phyloP scores from a whole-genome alignment of 345 rosid genomes.

The Bretschneidera sinensis region DNA sequence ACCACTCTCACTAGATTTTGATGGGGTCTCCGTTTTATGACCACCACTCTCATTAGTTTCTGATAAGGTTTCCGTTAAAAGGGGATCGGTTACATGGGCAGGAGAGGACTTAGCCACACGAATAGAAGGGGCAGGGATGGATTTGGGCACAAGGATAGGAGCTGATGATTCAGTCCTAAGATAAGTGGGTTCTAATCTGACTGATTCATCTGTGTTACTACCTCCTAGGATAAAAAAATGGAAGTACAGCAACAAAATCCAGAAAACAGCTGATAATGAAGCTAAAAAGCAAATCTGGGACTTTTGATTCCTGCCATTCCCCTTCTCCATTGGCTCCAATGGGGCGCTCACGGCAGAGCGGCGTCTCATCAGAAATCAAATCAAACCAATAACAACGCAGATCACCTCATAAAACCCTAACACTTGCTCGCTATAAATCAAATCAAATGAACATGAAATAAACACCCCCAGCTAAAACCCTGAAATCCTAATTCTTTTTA shows the following conservation, averaged over 20 bases:
- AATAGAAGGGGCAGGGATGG: conserved; percentile 27
- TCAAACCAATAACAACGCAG: conserved; percentile 10
- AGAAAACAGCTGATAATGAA: conserved; percentile 49
- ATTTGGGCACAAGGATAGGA: conserved; percentile 21
- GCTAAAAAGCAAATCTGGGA: conserved; percentile 52
- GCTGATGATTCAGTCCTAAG: conserved; percentile 18
- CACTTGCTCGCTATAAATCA: conserved; percentile 15
- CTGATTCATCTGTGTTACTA: conserved; percentile 28
- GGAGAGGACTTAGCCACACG: conserved; percentile 28
- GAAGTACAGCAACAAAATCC: conserved; percentile 63
- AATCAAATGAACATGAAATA: not conserved
- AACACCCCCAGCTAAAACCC: conserved; percentile 4
- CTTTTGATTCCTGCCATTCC: conserved; percentile 45
- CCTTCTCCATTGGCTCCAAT: conserved; percentile 54
- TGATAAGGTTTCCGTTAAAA: not conserved
- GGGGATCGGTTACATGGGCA: conserved; percentile 17
- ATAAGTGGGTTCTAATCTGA: conserved; percentile 27
- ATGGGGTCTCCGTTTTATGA: not conserved
- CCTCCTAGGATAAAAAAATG: conserved; percentile 55
- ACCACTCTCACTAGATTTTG: conserved; percentile 6
- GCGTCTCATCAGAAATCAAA: conserved; percentile 53
- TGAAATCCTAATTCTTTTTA: conserved; percentile 6
- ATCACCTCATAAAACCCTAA: no score
- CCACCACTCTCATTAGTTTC: conserved; percentile 8
- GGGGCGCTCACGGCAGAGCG: conserved; percentile 40